Conservation (phyloP, 495 filamentous ascomycete species). For the Xylaria bambusicola region DNA sequence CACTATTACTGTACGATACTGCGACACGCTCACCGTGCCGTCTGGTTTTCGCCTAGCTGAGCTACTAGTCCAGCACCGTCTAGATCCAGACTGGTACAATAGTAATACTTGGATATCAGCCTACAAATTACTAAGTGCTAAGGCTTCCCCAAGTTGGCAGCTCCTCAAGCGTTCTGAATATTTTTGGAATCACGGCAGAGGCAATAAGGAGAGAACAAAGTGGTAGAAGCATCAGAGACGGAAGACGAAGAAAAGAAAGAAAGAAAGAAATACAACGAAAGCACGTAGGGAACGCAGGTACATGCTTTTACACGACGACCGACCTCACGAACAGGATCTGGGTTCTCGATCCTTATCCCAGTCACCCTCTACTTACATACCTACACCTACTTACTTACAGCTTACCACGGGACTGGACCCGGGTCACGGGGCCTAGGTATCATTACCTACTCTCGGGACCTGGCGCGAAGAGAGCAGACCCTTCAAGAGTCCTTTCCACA, state of each 20-base stretch:
- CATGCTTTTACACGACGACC: too few species aligned
- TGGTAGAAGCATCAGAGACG: neutral
- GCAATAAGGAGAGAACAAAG: neutral
- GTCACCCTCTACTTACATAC: neutral
- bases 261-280: neutral
- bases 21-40: neutral
- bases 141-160: neutral
- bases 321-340: too few species aligned
- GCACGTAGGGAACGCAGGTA: too few species aligned
- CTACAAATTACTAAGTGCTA: conserved; percentile 13
- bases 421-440: neutral
- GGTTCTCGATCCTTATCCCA: neutral
- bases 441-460: neutral
- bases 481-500: neutral
- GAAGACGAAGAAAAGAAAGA: neutral
- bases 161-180: neutral
- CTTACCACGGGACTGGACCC: neutral
- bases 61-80: neutral
- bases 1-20: neutral
- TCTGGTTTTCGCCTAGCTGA: conserved; percentile 8
- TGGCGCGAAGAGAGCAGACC: neutral
- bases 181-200: conserved; percentile 9
- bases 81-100: conserved; percentile 6
- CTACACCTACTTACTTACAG: neutral
- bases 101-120: conserved; percentile 7